These are phyloP conservation scores for Malassezia sp. DNA, from an alignment of 1,284 basidiomycete species.

Conservation along the genomic window DNA sequence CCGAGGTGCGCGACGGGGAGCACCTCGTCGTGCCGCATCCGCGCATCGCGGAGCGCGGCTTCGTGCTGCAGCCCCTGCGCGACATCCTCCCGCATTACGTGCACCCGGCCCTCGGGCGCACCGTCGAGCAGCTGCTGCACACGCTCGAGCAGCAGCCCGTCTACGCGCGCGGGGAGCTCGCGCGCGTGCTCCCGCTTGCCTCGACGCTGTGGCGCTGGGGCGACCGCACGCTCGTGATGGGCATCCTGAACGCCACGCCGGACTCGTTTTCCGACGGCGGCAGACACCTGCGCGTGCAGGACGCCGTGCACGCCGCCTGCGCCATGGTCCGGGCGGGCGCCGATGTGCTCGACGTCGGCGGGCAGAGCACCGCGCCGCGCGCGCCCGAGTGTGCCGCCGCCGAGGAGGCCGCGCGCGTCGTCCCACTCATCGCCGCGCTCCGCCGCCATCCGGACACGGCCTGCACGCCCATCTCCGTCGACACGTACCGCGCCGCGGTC, in stretches of 20 bases:
- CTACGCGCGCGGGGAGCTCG: conserved; percentile 20
- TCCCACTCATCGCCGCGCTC: conserved; percentile 52
- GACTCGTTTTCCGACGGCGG: conserved; percentile 94
- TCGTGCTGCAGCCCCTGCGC: conserved; percentile 73
- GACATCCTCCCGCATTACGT: conserved; percentile 52
- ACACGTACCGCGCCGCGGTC: conserved; percentile 80
- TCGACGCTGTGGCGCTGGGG: conserved; percentile 28
- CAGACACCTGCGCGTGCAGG: conserved; percentile 48
- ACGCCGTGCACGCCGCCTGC: conserved; percentile 25
- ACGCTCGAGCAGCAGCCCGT: conserved; percentile 28
- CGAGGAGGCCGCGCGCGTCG: conserved; percentile 59
- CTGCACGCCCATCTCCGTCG: conserved; percentile 63
- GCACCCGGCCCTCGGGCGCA: conserved; percentile 35
- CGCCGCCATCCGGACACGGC: conserved; percentile 34
- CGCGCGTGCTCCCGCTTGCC: conserved; percentile 3
- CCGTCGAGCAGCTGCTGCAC: conserved; percentile 29
- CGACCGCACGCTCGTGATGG: conserved; percentile 65
- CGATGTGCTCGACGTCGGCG: conserved; percentile 80
- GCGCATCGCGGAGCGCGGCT: conserved; percentile 69
- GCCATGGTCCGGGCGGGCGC: conserved; percentile 48
- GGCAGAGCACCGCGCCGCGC: conserved; percentile 57
- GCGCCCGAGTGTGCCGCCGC: conserved; percentile 45
- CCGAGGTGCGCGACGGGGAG: conserved; percentile 56
- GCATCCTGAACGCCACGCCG: conserved; percentile 84
- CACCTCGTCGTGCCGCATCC: conserved; percentile 75